Percentiles rank a stretch among this genome's conserved stretches.
Evolutionary conservation across 495 filamentous ascomycete species (phyloP).

Genomic region (Baudoinia panamericana): DNA sequence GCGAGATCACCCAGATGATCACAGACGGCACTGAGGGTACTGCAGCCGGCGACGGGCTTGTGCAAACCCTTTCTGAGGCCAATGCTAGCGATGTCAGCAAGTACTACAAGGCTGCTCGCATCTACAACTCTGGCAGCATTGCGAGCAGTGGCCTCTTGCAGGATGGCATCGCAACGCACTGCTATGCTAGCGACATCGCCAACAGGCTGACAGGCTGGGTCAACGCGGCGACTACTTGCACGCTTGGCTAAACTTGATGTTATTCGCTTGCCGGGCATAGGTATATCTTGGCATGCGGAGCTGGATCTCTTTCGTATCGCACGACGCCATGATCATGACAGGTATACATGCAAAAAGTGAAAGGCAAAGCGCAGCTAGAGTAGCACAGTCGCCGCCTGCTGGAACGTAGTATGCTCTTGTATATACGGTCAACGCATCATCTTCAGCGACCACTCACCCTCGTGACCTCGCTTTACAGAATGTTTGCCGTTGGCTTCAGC

Average conservation of each 20-base stretch:
- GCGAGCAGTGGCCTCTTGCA: slow-evolving; percentile 2
- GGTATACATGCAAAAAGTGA: too few relatives aligned
- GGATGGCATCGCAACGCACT: slow-evolving; percentile 15
- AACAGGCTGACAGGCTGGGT: slow-evolving; percentile 21
- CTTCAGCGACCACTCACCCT: too few relatives aligned
- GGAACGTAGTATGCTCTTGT: too few relatives aligned
- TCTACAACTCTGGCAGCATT: slow-evolving; percentile 21
- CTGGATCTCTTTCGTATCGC: too few relatives aligned
- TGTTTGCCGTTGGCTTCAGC: too few relatives aligned
- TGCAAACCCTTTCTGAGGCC: slow-evolving; percentile 10
- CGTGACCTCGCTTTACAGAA: too few relatives aligned
- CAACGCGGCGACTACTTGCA: slow-evolving; percentile 4
- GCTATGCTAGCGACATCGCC: slow-evolving; percentile 18
- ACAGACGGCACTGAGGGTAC: slow-evolving; percentile 19
- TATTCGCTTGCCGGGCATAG: too few relatives aligned
- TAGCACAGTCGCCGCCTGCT: too few relatives aligned
- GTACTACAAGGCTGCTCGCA: slow-evolving; percentile 15
- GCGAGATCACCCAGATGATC: slow-evolving; percentile 20
- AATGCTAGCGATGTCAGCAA: slow-evolving; percentile 6
- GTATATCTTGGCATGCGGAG: too few relatives aligned
- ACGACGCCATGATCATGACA: too few relatives aligned
- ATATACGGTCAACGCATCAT: too few relatives aligned
- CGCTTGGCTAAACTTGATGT: slow-evolving; percentile 8
- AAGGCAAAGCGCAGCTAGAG: too few relatives aligned
- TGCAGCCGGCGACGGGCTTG: slow-evolving; percentile 12